Base-by-base conservation (phyloP, 306 rosid species). In the Cercis canadensis region DNA sequence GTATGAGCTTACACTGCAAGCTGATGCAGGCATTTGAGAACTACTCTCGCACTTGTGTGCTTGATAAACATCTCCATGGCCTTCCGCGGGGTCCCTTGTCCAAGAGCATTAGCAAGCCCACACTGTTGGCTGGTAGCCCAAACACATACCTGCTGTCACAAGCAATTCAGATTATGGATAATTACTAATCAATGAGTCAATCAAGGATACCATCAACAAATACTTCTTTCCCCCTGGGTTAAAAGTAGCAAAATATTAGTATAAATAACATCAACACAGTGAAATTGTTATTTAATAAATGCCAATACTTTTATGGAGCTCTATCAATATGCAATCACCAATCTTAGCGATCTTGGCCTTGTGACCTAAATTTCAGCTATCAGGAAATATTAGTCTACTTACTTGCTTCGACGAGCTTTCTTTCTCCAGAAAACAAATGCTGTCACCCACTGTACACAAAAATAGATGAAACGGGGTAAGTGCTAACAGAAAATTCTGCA, bases 401-500 rank as follows among this genome's bases (percentile, higher is more conserved):
- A 95, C 99, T 89, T 95, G 99, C 96, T 87, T 75, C 80, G 84
- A 14, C 58, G 80, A 43, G 96, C 87, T 81, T 59, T 88, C 82
- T 80, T 89, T 79, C 86, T 91, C 99, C 99, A 91, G 80, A 88
- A 85, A 71, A 87, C 80, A 33, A 85, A 57, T 62, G 92, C 82
- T 59, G 72, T 11, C 61, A 95, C 33, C 89, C 91, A 87, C 99
- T 95, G 92, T 60, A 77, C 61, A 75, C 62, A 61, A 73, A 62
- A 63, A 66, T 31, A 59, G 55, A 67, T 34, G 51, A 72, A 46
- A 72, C 47, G 47, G 17, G 18, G 7, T 65, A 29, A 78, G 77
- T 64, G 55, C 21, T 12, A 49, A 55, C 43, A 40, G 12, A 57
- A 56, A 56, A 66, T 53, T 47, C 45, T 60, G 53, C 37, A 31